A percentile compares a stretch with the other conserved stretches of the same genome.
Conservation (phyloP, 306 rosid species). For the Rosa multiflora region DNA sequence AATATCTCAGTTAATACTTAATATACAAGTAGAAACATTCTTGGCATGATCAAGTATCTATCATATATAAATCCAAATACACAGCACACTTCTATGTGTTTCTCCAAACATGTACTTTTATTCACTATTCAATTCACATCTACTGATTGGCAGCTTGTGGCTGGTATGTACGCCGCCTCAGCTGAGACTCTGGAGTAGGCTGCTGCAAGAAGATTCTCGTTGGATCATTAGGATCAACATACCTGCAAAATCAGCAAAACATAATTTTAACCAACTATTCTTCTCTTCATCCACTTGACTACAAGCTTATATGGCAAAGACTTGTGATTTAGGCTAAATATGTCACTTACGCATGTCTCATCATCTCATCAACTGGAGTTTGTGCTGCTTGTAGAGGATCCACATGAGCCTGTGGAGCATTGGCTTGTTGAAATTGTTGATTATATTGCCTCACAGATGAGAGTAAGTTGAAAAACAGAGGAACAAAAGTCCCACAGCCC, state of each 20-base stretch:
- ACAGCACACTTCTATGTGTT: conserved; percentile 8
- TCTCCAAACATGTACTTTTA: conserved; percentile 13
- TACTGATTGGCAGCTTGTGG: conserved; percentile 52
- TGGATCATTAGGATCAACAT: conserved; percentile 96
- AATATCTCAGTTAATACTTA: neutral
- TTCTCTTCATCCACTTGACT: neutral
- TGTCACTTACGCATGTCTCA: conserved; percentile 89
- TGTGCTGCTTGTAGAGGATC: conserved; percentile 96
- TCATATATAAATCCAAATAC: neutral
- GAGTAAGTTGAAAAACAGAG: conserved; percentile 91
- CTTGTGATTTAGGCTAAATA: neutral
- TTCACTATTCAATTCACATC: conserved; percentile 26
- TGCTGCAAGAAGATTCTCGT: conserved; percentile 95
- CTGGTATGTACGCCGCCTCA: conserved; percentile 91
- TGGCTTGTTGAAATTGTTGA: conserved; percentile 51
- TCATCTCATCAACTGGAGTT: conserved; percentile 97
- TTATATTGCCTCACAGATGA: conserved; percentile 79
- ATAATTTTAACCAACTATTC: conserved; percentile 9
- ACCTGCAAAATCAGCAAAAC: conserved; percentile 54
- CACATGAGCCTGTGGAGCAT: conserved; percentile 36
- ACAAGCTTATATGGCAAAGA: neutral
- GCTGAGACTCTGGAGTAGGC: conserved; percentile 75
- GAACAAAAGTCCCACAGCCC: conserved; percentile 93
- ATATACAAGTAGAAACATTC: neutral
- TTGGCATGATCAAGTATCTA: neutral